Evolutionary conservation across 139 green algal species (phyloP), one percentile per base, ranked within the genome.

Genomic region (Ettlia oleoabundans): DNA sequence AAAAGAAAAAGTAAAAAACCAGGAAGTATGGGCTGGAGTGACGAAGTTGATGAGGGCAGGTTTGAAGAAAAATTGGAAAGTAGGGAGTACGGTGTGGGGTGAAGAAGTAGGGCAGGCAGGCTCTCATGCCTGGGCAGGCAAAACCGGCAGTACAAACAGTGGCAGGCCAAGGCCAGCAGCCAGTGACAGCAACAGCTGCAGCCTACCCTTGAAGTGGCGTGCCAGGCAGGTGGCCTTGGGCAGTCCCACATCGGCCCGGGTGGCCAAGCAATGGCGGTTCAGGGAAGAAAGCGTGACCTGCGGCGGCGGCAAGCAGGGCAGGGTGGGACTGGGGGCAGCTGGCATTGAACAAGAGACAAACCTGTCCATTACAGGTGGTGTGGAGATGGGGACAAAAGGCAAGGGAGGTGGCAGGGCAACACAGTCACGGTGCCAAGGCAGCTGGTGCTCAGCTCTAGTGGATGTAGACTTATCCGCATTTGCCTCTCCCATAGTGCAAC

Each of bases 231-330:
- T 89, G 55, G 94, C 94, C 78, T 99, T 99, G 52, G 96, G 85
- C 0, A 87, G 94, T 33, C 97, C 97, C 15, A 99, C 97, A 82
- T 99, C 97, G 26, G 71, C 86, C 1, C 97, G 86, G 3, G 95
- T 98, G 30, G 97, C 97, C 32, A 98, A 87, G 24, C 95, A 96
- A 81, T 99, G 97, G 5, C 97, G 89, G 80, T 98, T 98, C 1
- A 98, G 89, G 0, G 94, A 96, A n/a, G 93, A 97, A 3, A 98
- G 85, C 1, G 95, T 92, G n/a, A 95, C 88, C 86, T 91, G 82
- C 61, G n/a, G 55, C 21, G 21, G 55, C 55, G 55, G 55, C 55
- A 65, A n/a, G n/a, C 55, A n/a, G 55, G 5, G 55, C 47, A 58
- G 47, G 47, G 47, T n/a, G n/a, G n/a, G n/a, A n/a, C n/a, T n/a